These are phyloP conservation scores for Scheffersomyces lignosus DNA, from an alignment of 805 yeast genomes.

Conservation along the genomic window DNA sequence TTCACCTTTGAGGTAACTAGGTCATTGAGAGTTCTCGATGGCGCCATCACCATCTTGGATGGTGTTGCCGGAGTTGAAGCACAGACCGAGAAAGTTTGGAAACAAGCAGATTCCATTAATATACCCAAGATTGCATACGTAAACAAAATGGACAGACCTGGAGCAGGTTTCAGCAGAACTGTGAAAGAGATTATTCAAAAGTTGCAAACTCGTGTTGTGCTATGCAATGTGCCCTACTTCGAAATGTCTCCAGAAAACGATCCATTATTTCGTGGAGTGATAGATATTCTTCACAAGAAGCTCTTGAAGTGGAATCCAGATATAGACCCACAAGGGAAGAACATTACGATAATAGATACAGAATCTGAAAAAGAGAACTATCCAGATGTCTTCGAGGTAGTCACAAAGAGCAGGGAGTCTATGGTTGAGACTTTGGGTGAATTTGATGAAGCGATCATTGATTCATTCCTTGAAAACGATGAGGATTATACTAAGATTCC, in stretches of 20 bases:
- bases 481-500: constrained; percentile 75
- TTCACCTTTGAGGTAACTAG: constrained; percentile 93
- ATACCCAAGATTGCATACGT: constrained; percentile 81
- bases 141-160: constrained; percentile 95
- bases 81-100: constrained; percentile 97
- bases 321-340: constrained; percentile 47
- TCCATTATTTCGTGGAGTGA: constrained; percentile 60
- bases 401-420: constrained; percentile 63
- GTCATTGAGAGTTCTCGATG: constrained; percentile 88
- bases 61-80: constrained; percentile 98
- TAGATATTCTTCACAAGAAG: constrained; percentile 71
- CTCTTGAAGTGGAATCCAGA: constrained; percentile 51
- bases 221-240: constrained; percentile 79
- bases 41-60: constrained; percentile 89
- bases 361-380: constrained; percentile 23
- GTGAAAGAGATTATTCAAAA: constrained; percentile 80
- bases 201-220: constrained; percentile 68
- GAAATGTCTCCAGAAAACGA: constrained; percentile 30
- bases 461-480: constrained; percentile 66
- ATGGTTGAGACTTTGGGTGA: constrained; percentile 84
- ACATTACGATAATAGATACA: constrained; percentile 49
- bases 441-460: constrained; percentile 73
- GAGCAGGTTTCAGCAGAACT: constrained; percentile 92
- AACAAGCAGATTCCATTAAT: constrained; percentile 64
- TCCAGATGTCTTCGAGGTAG: constrained; percentile 44